A percentile compares a stretch with the other conserved stretches of the same genome.
Conservation (phyloP, 371 early-diverging fungal species). For the Lichtheimia ornata region DNA sequence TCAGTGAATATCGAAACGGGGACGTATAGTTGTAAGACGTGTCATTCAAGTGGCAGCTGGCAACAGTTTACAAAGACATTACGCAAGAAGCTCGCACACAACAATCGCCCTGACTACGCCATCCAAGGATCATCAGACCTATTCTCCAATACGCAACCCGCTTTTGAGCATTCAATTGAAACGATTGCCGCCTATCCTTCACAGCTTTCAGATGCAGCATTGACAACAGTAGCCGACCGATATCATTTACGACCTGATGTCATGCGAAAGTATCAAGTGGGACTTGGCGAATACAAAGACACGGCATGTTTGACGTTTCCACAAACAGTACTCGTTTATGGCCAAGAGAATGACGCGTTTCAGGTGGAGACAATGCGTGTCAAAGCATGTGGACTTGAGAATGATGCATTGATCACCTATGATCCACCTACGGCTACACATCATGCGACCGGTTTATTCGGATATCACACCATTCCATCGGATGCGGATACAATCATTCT, state of each 20-base stretch:
- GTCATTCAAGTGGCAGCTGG: constrained; percentile 13
- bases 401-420: constrained; percentile 11
- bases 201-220: constrained; percentile 17
- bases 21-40: constrained; percentile 33
- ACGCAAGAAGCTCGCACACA: constrained; percentile 7
- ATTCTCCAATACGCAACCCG: neutral
- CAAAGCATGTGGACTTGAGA: constrained; percentile 33
- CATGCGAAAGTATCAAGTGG: constrained; percentile 32
- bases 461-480: constrained; percentile 56
- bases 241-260: constrained; percentile 26
- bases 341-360: constrained; percentile 11
- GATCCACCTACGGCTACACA: constrained; percentile 31
- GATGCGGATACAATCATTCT: constrained; percentile 51
- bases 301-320: constrained; percentile 44
- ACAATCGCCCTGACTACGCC: neutral
- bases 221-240: constrained; percentile 17
- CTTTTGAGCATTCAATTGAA: too few species aligned
- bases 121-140: constrained; percentile 5
- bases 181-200: constrained; percentile 9
- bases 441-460: constrained; percentile 58
- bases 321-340: constrained; percentile 33
- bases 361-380: constrained; percentile 30
- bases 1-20: constrained; percentile 36
- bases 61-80: constrained; percentile 8
- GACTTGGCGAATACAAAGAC: constrained; percentile 27